Conservation (phyloP, 208 protist species). For the Trypanosomatidae sp. region DNA sequence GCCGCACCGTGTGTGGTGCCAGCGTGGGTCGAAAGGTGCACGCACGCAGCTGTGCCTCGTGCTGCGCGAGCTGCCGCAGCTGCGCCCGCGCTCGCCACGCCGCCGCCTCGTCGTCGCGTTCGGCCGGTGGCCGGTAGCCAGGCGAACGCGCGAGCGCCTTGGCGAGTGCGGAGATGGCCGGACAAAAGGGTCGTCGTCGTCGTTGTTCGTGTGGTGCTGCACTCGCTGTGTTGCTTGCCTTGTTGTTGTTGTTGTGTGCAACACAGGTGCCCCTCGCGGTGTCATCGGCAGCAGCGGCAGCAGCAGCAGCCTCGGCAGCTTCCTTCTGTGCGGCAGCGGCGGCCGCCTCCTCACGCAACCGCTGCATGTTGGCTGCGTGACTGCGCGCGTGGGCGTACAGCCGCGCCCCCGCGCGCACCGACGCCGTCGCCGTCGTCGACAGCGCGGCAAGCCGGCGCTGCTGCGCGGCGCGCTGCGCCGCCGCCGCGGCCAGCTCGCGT, state of each 20-base stretch:
- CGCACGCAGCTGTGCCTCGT: constrained; percentile 11
- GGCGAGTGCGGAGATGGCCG: constrained; percentile 36
- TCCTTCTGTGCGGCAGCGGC: no score
- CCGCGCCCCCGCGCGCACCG: constrained; percentile 29
- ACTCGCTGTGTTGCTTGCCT: neutral
- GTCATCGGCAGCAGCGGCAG: no score
- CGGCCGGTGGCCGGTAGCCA: constrained; percentile 15
- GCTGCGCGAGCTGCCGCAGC: constrained; percentile 14
- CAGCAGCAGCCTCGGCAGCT: no score
- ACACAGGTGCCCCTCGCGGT: no score
- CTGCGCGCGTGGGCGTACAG: constrained; percentile 24
- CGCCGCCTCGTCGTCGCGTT: constrained; percentile 13
- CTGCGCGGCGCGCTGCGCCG: constrained; percentile 15
- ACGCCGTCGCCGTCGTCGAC: constrained; percentile 13
- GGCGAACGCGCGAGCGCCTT: constrained; percentile 5
- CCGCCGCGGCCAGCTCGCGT: constrained; percentile 31
- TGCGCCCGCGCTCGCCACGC: constrained; percentile 8
- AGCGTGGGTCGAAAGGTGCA: constrained; percentile 54
- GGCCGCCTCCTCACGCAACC: constrained; percentile 10
- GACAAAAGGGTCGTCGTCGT: no score
- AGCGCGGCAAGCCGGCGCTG: constrained; percentile 4
- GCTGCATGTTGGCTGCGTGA: constrained; percentile 5
- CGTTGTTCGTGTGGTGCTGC: constrained; percentile 18
- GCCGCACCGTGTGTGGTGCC: constrained; percentile 12
- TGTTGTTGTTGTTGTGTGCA: no score